Percentiles rank a stretch among this genome's conserved stretches.
Evolutionary conservation across 495 filamentous ascomycete species (phyloP).

Genomic region (Podospora didyma): DNA sequence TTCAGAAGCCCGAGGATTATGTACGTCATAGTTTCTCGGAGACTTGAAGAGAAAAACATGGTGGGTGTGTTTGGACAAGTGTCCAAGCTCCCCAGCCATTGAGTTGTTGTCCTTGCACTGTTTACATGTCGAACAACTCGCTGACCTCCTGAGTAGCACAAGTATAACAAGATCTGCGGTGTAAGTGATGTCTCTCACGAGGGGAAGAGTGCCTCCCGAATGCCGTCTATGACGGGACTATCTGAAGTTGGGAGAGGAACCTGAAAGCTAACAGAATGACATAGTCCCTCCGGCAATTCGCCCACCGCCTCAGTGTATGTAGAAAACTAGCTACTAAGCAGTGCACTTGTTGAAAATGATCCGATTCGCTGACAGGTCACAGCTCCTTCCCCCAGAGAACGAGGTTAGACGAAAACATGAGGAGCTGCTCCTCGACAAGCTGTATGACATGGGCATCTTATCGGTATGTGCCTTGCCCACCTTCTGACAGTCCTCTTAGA

Average conservation of each 20-base stretch:
- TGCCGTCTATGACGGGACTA: too few relatives aligned
- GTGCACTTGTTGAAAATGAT: not conserved
- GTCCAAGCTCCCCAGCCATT: not conserved
- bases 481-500: not conserved
- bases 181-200: conserved; percentile 27
- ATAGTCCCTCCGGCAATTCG: conserved; percentile 73
- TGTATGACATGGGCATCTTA: conserved; percentile 86
- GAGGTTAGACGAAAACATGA: conserved; percentile 77
- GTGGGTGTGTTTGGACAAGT: not conserved
- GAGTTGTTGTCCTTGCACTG: conserved; percentile 33
- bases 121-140: conserved; percentile 46
- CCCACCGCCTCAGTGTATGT: conserved; percentile 58
- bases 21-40: conserved; percentile 30
- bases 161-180: conserved; percentile 86
- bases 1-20: conserved; percentile 73
- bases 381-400: conserved; percentile 72
- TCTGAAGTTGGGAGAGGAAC: too few relatives aligned
- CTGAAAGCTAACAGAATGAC: conserved; percentile 14
- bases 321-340: not conserved
- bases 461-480: conserved; percentile 17
- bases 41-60: conserved; percentile 26
- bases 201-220: not conserved
- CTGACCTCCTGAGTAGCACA: conserved; percentile 51
- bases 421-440: conserved; percentile 77
- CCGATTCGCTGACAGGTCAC: conserved; percentile 36